Evolutionary conservation across 345 rosid species (phyloP), one percentile per base, ranked within the genome.

Genomic region (Populus simonii): DNA sequence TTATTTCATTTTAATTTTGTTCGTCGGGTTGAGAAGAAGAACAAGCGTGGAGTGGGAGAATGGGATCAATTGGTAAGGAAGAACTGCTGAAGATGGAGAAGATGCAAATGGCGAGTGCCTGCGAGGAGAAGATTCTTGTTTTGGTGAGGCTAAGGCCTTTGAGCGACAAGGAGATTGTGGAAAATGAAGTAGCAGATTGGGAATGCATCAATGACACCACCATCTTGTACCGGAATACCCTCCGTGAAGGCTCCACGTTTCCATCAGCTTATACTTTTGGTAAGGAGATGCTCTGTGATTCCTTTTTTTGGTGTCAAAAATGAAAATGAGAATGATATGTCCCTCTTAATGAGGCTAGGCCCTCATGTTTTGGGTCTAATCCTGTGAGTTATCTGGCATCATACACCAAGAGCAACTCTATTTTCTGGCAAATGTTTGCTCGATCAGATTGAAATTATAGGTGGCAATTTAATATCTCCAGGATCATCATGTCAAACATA

Each of bases 91-190:
- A 88, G 83, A 78, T 85, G 87, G 98, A 90, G 83, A 93, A 89
- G 85, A 82, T 89, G 87, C 97, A 89, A 84, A 80, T 76, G 80
- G 81, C 83, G 43, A 77, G 80, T 78, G 79, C 90, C 59, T 88
- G 89, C 0, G 97, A 93, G 79, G 99, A 95, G 86, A 93, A 89
- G 88, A 96, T 96, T 80, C 87, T 93, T 53, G 98, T 93, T 80
- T 79, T 92, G 84, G 94, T 96, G 85, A 92, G 98, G 86, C 78
- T 92, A 85, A 90, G 99, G 89, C 99, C 99, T 75, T 83, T 93
- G 89, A 96, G 82, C 73, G 98, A 96, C 41, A 93, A 88, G 85
- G 99, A 96, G 88, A 84, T 88, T 79, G 72, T 73, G 38, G 91
- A 85, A 62, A 86, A 80, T 82, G 99, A 96, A 89, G 90, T 83